A percentile compares a stretch with the other conserved stretches of the same genome.
Evolutionary conservation across 768 basidiomycete species (phyloP).

Genomic region (Rossbeevera mucosa): DNA sequence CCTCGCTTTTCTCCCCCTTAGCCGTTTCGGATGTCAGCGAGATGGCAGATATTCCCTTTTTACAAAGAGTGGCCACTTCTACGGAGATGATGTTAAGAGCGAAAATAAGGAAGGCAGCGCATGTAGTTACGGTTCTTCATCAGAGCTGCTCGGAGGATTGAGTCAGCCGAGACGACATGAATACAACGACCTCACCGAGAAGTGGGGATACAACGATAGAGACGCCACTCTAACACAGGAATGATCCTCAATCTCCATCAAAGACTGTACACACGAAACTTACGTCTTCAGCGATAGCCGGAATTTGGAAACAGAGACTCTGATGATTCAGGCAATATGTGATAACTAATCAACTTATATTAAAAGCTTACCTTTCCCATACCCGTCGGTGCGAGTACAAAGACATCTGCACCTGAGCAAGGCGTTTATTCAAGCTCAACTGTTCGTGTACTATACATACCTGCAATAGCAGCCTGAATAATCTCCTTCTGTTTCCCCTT

Average conservation of each 20-base stretch:
- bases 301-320: constrained; percentile 85
- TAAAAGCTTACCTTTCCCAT: constrained; percentile 69
- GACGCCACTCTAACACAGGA: constrained; percentile 49
- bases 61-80: constrained; percentile 64
- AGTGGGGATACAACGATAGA: constrained; percentile 77
- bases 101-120: not conserved
- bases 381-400: constrained; percentile 81
- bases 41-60: constrained; percentile 51
- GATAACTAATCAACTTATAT: not conserved
- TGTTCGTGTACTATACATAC: constrained; percentile 27
- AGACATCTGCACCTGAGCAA: constrained; percentile 57
- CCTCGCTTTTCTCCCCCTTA: constrained; percentile 50
- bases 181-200: constrained; percentile 44
- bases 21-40: constrained; percentile 66
- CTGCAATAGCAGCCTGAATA: constrained; percentile 62
- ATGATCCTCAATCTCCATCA: not conserved
- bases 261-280: constrained; percentile 1
- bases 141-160: constrained; percentile 44
- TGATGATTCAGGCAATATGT: constrained; percentile 22
- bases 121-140: constrained; percentile 71
- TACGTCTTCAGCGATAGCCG: constrained; percentile 64
- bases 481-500: constrained; percentile 79
- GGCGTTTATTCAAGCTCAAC: not conserved
- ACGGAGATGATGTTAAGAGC: constrained; percentile 6
- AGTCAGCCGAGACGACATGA: not conserved